Base-by-base conservation (phyloP, 2,329 filamentous ascomycete genomes). In the Chaetothyriales sp. region DNA sequence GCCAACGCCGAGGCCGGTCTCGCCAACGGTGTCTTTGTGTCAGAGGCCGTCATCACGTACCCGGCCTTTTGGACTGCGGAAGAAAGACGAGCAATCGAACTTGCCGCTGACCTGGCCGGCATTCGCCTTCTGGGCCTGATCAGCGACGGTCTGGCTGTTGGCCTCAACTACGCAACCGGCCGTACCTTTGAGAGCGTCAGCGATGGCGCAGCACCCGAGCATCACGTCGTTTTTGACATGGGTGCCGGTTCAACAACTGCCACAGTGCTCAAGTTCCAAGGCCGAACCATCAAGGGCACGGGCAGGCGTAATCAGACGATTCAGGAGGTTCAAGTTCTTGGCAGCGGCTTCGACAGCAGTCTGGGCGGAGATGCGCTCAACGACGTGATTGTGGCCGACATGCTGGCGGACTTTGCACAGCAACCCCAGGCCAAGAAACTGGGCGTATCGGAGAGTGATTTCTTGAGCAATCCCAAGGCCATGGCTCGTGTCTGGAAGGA, bases 191-290 rank as follows among this genome's bases (percentile, higher is more conserved):
- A 89, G 40, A 88, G 80, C 61, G 75, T 92, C 54, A 85, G 80
- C 51, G 83, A 92, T 50, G 88, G 87, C 51, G 84, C 79, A 58
- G 89, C 89, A 72, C 84, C 92, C 0, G 92, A 98, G 69, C 80
- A 89, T 62, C 88, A 98, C 70, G 72, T 98, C 66, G 81, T 98
- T 28, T 98, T 92, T 64, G 92, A 98, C 66, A 97, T 98, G 89
- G 92, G 92, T 60, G 89, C 92, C 60, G 92, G 92, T 4, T 95
- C 88, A 46, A 86, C 90, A 29, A 94, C 88, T 62, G 90, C 90
- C 4, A 92, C 89, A 5, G 74, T 98, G 49, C 71, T 98, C 65
- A 85, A 83, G 62, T 95, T 98, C 71, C 89, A 95, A 68, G 85
- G 86, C 65, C 83, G 84, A 61, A 82, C 78, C 1, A 83, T 97